A percentile compares a stretch with the other conserved stretches of the same genome.
phyloP scores from a whole-genome alignment of 768 basidiomycete genomes.

The Sporobolomyces roseus region DNA sequence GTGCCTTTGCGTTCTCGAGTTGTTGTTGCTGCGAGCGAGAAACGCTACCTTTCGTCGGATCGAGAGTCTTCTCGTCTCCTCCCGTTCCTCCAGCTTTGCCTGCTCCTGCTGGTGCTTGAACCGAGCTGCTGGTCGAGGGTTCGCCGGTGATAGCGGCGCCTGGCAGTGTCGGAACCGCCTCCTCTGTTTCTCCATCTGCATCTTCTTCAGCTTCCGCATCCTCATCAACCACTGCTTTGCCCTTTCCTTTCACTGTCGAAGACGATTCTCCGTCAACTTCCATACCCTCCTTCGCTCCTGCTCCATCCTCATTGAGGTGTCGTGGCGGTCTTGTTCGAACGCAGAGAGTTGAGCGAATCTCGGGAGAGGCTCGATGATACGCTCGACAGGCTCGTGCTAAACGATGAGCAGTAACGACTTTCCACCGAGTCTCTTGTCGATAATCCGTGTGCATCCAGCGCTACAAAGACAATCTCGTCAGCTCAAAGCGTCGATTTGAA shows the following conservation, averaged over 20 bases:
- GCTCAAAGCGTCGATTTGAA: slow-evolving; percentile 9
- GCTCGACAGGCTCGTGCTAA: slow-evolving; percentile 76
- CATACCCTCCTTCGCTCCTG: slow-evolving; percentile 4
- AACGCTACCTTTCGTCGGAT: slow-evolving; percentile 8
- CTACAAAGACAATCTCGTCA: slow-evolving; percentile 50
- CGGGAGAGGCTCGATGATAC: slow-evolving; percentile 73
- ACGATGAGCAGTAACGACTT: slow-evolving; percentile 74
- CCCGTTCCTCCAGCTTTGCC: slow-evolving; percentile 26
- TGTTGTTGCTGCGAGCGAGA: slow-evolving; percentile 10
- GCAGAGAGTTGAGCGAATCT: slow-evolving; percentile 63
- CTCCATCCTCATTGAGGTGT: slow-evolving; percentile 54
- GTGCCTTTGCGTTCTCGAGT: slow-evolving; percentile 10
- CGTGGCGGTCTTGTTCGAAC: slow-evolving; percentile 44
- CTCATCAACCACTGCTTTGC: slow-evolving; percentile 48
- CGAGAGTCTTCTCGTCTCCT: slow-evolving; percentile 19
- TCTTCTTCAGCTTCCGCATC: slow-evolving; percentile 55
- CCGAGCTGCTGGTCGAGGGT: neutral
- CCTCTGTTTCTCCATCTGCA: slow-evolving; percentile 38
- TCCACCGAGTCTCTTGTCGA: slow-evolving; percentile 90
- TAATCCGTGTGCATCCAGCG: slow-evolving; percentile 98
- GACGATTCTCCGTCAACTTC: neutral
- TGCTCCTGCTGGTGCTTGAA: slow-evolving; percentile 19
- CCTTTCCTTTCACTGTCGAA: slow-evolving; percentile 40
- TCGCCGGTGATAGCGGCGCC: neutral
- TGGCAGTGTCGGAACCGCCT: slow-evolving; percentile 7